Percentiles rank a stretch among this genome's conserved stretches.
These are phyloP conservation scores for Exsudoporus frostii DNA, from an alignment of 768 basidiomycete species.

Conservation along the genomic window DNA sequence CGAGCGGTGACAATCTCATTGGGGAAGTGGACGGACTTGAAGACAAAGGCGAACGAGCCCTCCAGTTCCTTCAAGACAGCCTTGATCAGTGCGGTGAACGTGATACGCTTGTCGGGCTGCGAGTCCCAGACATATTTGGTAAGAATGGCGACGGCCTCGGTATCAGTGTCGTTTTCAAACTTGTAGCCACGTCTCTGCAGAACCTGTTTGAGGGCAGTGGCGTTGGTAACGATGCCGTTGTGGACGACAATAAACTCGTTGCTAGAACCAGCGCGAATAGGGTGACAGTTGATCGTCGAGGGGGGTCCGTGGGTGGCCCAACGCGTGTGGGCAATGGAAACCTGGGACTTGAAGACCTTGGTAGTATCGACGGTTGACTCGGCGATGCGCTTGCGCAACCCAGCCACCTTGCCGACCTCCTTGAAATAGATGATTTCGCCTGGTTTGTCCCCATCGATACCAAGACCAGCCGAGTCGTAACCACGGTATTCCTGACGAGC, in stretches of 20 bases:
- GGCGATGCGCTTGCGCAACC: constrained; percentile 86
- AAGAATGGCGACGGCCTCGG: constrained; percentile 95
- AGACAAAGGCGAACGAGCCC: constrained; percentile 98
- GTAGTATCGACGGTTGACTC: constrained; percentile 64
- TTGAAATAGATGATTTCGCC: constrained; percentile 85
- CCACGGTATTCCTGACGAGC: constrained; percentile 97
- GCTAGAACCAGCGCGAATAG: constrained; percentile 76
- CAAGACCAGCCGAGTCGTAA: constrained; percentile 92
- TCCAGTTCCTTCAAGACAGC: constrained; percentile 95
- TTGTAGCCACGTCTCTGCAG: constrained; percentile 94
- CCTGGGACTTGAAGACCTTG: constrained; percentile 80
- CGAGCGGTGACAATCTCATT: constrained; percentile 95
- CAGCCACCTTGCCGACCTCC: constrained; percentile 96
- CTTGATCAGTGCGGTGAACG: constrained; percentile 92
- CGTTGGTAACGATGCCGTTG: constrained; percentile 99
- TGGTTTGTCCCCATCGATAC: constrained; percentile 87
- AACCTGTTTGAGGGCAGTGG: constrained; percentile 81
- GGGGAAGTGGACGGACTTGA: constrained; percentile 95
- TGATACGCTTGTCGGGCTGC: constrained; percentile 77
- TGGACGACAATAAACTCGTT: constrained; percentile 93
- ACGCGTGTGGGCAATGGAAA: constrained; percentile 97
- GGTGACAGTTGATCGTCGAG: constrained; percentile 89
- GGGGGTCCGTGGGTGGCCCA: constrained; percentile 99
- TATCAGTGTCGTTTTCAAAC: constrained; percentile 95
- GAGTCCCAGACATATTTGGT: constrained; percentile 96